Base-by-base conservation (phyloP, 2,329 filamentous ascomycete genomes). In the Verticillium dahliae region DNA sequence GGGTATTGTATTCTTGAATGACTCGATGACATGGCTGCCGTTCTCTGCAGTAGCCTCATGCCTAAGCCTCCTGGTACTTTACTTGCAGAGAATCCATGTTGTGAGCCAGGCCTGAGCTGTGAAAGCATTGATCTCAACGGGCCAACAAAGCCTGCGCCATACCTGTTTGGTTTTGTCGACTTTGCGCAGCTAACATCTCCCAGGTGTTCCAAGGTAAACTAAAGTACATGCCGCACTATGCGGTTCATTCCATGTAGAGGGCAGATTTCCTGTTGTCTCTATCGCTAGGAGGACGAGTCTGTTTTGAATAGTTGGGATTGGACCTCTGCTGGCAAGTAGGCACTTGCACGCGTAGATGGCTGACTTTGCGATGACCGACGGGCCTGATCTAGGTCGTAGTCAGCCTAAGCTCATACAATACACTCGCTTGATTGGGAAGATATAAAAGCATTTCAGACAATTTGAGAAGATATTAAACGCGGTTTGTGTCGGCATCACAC, bases 381-480 rank as follows among this genome's bases (percentile, higher is more conserved):
- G 27, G 27, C 27, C 27, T 31, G 18, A 52, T 52, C 45, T 52
- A 18, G 10, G 13, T 13, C 4, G 4, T 22, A 5, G 18, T 52
- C 18, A 52, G 45, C 11, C 45, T 22, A 11, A 10, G 6, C 7
- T 18, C 18, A 11, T 27, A 27, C 5, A 4, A 10, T 6, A 27
- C 7, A 22, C 7, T 52, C 7, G 3, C n/a, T n/a, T 27, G 13
- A 11, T 31, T 31, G 27, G 27, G 27, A 5, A 31, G 27, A 31
- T 4, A 31, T 4, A 31, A 31, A 31, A 31, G 27, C 27, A 56
- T 68, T 72, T 86, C 84, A 86, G 82, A 86, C 73, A 78, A 70
- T 71, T 81, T 84, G 85, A 88, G 85, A 88, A 88, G 85, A 88
- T 87, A 77, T 74, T 66, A 74, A 77, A 78, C 78, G 84, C 85